A percentile compares a stretch with the other conserved stretches of the same genome.
Conservation (phyloP, 2,329 filamentous ascomycete species). For the Trichophyton rubrum region DNA sequence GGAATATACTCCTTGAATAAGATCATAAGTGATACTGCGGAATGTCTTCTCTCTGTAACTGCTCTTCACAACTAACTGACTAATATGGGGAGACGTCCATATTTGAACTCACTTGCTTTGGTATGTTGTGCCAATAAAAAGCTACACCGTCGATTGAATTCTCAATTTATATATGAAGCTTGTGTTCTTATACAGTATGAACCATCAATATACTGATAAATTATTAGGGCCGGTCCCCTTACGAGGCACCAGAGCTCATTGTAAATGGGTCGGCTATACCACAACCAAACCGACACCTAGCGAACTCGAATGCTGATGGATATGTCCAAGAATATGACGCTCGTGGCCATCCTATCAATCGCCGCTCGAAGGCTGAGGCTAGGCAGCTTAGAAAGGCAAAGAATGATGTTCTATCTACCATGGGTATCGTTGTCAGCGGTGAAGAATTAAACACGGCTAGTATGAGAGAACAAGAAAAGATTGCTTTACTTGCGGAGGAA, state of each 20-base stretch:
- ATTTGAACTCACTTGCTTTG: constrained; percentile 35
- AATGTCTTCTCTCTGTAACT: neutral
- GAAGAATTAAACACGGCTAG: constrained; percentile 26
- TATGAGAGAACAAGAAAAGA: constrained; percentile 28
- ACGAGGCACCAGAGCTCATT: constrained; percentile 28
- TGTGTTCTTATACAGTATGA: neutral
- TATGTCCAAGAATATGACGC: constrained; percentile 39
- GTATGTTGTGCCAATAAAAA: constrained; percentile 21
- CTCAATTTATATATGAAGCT: neutral
- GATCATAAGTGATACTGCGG: neutral
- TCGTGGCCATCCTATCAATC: constrained; percentile 36
- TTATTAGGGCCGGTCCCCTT: constrained; percentile 34
- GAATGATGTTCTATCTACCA: constrained; percentile 39
- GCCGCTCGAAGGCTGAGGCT: constrained; percentile 28
- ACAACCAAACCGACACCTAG: neutral
- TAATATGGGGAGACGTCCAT: constrained; percentile 34
- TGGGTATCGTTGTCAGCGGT: constrained; percentile 36
- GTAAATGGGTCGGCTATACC: constrained; percentile 6
- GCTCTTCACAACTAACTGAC: neutral
- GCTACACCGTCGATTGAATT: no score
- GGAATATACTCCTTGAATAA: no score
- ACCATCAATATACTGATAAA: constrained; percentile 13
- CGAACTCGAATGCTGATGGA: constrained; percentile 24
- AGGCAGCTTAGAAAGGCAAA: constrained; percentile 35
- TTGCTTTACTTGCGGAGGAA: constrained; percentile 28